Conservation (phyloP, 768 basidiomycete genomes). For the Leccinum incarnatum region DNA sequence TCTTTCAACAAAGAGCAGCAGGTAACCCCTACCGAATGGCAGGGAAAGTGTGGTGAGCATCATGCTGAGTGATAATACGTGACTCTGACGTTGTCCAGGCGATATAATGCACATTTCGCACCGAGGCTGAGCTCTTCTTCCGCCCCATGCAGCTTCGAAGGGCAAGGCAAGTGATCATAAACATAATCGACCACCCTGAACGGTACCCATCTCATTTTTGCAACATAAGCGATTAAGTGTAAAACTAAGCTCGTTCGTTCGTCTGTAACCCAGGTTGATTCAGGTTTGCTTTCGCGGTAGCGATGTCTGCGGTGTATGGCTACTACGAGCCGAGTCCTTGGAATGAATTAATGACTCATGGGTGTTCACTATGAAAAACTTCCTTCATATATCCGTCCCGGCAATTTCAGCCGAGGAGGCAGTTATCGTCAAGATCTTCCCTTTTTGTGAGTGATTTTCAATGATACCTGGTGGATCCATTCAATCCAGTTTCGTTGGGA, state of each 20-base stretch:
- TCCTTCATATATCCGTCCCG: neutral
- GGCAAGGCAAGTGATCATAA: slow-evolving; percentile 10
- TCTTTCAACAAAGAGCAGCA: neutral
- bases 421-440: slow-evolving; percentile 5
- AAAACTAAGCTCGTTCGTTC: neutral
- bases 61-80: neutral
- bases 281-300: slow-evolving; percentile 33
- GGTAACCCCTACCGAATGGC: neutral
- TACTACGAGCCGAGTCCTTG: slow-evolving; percentile 11
- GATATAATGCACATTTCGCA: slow-evolving; percentile 7
- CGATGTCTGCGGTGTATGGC: slow-evolving; percentile 12
- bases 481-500: neutral
- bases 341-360: slow-evolving; percentile 4
- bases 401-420: slow-evolving; percentile 5
- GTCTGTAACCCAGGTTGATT: neutral
- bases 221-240: neutral
- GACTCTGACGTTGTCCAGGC: neutral
- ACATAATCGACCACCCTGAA: slow-evolving; percentile 7
- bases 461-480: neutral
- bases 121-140: slow-evolving; percentile 2
- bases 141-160: slow-evolving; percentile 15
- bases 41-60: neutral
- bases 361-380: slow-evolving; percentile 4
- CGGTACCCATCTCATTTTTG: neutral
- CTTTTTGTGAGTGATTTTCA: slow-evolving; percentile 13